phyloP scores from a whole-genome alignment of 192 early-diverging fungal genomes.

The Chytriomyces confervae region DNA sequence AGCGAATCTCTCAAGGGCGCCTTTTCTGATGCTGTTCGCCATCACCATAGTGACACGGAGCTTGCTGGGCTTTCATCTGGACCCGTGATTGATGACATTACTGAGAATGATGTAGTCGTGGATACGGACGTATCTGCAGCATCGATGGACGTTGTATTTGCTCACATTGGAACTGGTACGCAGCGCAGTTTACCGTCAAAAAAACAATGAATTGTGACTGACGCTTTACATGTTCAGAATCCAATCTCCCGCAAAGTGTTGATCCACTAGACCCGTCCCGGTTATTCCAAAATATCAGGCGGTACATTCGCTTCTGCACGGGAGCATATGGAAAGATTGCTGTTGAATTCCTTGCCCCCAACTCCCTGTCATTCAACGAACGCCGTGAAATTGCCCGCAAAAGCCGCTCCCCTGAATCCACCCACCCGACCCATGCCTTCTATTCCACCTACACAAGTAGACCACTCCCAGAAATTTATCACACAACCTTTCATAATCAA shows the following conservation, averaged over 20 bases:
- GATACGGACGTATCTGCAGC: not conserved
- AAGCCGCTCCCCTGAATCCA: conserved; percentile 2
- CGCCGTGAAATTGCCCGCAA: conserved; percentile 26
- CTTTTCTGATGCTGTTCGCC: not conserved
- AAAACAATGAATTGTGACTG: not conserved
- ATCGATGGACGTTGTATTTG: not conserved
- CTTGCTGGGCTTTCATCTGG: not conserved
- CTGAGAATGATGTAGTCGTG: conserved; percentile 1
- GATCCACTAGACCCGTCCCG: not conserved
- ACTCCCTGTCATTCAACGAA: conserved; percentile 13
- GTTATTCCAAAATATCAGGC: conserved; percentile 29
- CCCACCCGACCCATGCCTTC: conserved; percentile 60
- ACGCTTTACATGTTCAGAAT: not conserved
- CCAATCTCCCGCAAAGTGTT: not conserved
- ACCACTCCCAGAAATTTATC: conserved; percentile 72
- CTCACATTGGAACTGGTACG: conserved; percentile 8
- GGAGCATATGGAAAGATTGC: conserved; percentile 49
- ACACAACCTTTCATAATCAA: conserved; percentile 63
- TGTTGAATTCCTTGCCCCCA: conserved; percentile 33
- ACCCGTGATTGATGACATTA: not conserved
- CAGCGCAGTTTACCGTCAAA: too few species aligned
- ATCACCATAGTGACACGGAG: not conserved
- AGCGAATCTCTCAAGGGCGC: not conserved
- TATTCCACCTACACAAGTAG: conserved; percentile 82
- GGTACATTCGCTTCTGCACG: conserved; percentile 52